phyloP scores from a whole-genome alignment of 2,329 filamentous ascomycete species.

The Truncatella angustata region DNA sequence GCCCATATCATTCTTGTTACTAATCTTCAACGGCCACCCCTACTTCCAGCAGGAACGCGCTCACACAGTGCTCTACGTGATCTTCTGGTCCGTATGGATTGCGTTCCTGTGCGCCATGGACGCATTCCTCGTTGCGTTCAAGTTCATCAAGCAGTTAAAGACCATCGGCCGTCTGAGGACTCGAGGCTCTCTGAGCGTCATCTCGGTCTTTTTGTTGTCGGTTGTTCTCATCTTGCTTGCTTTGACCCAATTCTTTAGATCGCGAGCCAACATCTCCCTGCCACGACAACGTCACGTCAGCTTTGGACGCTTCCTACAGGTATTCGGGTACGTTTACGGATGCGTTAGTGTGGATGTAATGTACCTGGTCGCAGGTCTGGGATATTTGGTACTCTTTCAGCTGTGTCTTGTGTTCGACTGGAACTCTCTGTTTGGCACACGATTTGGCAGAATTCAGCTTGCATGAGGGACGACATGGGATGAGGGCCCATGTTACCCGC shows the following conservation, averaged over 20 bases:
- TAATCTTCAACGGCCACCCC: slow-evolving; percentile 8
- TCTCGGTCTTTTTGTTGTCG: slow-evolving; percentile 8
- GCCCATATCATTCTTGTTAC: slow-evolving; percentile 9
- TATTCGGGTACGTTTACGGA: slow-evolving; percentile 12
- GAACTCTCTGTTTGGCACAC: slow-evolving; percentile 11
- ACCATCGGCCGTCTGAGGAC: slow-evolving; percentile 12
- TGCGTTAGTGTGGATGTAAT: slow-evolving; percentile 14
- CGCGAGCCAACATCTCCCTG: slow-evolving; percentile 6
- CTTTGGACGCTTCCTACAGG: slow-evolving; percentile 6
- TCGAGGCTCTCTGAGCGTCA: slow-evolving; percentile 12
- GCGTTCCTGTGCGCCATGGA: slow-evolving; percentile 7
- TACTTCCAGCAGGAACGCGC: background rate
- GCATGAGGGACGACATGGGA: too few relatives aligned
- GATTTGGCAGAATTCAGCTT: slow-evolving; percentile 14
- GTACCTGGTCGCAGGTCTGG: slow-evolving; percentile 14
- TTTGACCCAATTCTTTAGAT: slow-evolving; percentile 12
- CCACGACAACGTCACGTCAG: slow-evolving; percentile 6
- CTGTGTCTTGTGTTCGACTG: slow-evolving; percentile 12
- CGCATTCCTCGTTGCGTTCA: slow-evolving; percentile 13
- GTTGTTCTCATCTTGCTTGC: slow-evolving; percentile 9
- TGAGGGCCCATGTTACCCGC: too few relatives aligned
- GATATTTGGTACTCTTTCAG: slow-evolving; percentile 12
- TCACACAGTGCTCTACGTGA: background rate
- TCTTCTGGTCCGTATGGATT: slow-evolving; percentile 12
- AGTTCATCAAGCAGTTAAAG: slow-evolving; percentile 16